These are phyloP conservation scores for Coccomyxa sp. DNA, from an alignment of 139 green algal genomes.

Conservation along the genomic window DNA sequence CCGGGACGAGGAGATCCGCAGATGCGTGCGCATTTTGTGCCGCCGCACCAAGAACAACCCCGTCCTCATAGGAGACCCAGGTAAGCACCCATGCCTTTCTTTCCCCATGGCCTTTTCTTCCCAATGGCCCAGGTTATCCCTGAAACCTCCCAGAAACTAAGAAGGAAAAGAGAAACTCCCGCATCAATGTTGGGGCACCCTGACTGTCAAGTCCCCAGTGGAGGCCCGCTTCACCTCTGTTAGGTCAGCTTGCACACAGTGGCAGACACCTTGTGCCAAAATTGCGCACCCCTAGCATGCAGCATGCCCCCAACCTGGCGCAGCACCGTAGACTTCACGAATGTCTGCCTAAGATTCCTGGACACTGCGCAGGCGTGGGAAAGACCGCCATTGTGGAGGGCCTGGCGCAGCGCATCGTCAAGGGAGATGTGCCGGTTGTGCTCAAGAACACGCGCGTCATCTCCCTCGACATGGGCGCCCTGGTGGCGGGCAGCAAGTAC, in stretches of 20 bases:
- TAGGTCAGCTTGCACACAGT: no score
- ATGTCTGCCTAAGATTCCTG: background rate
- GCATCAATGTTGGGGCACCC: no score
- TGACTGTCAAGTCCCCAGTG: no score
- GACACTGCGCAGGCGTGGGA: constrained; percentile 23
- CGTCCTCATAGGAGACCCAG: constrained; percentile 91
- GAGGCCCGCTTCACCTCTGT: no score
- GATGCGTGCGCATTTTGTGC: constrained; percentile 84
- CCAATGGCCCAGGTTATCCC: no score
- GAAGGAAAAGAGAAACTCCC: no score
- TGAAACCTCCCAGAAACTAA: no score
- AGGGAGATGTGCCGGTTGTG: constrained; percentile 76
- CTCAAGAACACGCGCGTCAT: constrained; percentile 69
- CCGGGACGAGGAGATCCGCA: constrained; percentile 68
- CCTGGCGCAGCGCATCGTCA: constrained; percentile 85
- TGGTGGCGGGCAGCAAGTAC: constrained; percentile 83
- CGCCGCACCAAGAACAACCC: constrained; percentile 99
- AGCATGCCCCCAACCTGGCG: no score
- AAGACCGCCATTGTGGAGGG: constrained; percentile 87
- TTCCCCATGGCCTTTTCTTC: no score
- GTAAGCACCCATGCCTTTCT: constrained; percentile 43
- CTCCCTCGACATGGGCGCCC: constrained; percentile 84
- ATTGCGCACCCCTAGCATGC: no score
- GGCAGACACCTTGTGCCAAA: no score
- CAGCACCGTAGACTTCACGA: no score